These are phyloP conservation scores for Moricandia moricandioides DNA, from an alignment of 345 rosid genomes.

Conservation along the genomic window DNA sequence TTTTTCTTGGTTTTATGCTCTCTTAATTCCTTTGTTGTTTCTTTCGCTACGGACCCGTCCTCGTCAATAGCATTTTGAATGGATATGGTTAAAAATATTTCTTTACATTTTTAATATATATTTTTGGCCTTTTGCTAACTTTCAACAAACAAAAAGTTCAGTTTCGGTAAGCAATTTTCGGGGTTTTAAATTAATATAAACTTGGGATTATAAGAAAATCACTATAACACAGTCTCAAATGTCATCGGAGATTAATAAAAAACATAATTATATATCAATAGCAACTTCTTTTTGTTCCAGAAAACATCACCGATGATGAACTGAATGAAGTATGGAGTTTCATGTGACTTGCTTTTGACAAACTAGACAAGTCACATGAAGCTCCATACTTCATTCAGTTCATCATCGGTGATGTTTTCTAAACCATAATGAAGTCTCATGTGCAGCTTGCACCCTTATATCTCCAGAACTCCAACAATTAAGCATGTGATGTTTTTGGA, in stretches of 20 bases:
- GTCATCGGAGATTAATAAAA: background rate
- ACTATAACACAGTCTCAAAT: background rate
- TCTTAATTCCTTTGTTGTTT: background rate
- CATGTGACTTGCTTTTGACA: background rate
- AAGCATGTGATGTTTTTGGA: background rate
- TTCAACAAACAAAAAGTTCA: background rate
- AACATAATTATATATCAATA: background rate
- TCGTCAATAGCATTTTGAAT: background rate
- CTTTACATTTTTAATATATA: background rate
- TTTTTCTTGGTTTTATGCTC: background rate
- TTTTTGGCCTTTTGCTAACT: background rate
- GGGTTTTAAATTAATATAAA: background rate
- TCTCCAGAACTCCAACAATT: background rate
- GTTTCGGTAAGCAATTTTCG: background rate
- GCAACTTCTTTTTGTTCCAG: background rate
- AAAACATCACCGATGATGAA: background rate
- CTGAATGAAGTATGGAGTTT: background rate
- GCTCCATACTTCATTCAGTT: background rate
- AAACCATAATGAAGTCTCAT: background rate
- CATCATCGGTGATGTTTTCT: background rate
- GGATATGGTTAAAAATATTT: background rate
- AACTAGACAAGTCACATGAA: background rate
- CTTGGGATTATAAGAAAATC: background rate
- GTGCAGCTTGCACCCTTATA: conserved; percentile 11
- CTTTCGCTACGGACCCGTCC: background rate